These are phyloP conservation scores for Withania somnifera DNA, from an alignment of 305 asterid species.

Conservation along the genomic window DNA sequence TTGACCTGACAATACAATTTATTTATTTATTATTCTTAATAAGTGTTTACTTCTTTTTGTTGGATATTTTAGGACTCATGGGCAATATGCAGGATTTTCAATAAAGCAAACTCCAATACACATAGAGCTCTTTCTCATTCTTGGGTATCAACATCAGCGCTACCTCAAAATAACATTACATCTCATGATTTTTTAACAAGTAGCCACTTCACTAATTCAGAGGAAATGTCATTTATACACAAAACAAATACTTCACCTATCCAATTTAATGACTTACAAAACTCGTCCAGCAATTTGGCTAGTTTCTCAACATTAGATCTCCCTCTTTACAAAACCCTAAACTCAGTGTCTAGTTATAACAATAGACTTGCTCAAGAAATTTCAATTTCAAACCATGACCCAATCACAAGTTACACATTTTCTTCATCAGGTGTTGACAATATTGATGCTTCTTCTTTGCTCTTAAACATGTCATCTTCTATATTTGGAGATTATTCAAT, in stretches of 20 bases:
- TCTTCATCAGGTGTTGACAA: conserved; percentile 9
- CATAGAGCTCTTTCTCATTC: conserved; percentile 62
- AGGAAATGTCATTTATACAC: background rate
- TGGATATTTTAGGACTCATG: conserved; percentile 50
- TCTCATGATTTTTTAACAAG: background rate
- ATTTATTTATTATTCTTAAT: background rate
- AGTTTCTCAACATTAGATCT: background rate
- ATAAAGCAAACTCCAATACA: conserved; percentile 52
- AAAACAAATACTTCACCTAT: background rate
- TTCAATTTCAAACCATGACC: background rate
- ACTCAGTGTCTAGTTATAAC: background rate
- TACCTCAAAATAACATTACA: conserved; percentile 11
- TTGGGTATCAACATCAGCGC: conserved; percentile 42
- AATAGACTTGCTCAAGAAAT: background rate
- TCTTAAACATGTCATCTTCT: conserved; percentile 48
- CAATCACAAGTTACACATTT: conserved; percentile 12
- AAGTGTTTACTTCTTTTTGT: background rate
- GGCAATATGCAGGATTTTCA: conserved; percentile 85
- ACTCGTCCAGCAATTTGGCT: background rate
- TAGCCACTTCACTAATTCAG: conserved; percentile 13
- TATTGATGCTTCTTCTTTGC: conserved; percentile 52
- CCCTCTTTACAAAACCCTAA: conserved; percentile 2
- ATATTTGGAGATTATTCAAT: conserved; percentile 31
- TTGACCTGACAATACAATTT: background rate
- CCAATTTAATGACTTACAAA: background rate